A percentile compares a stretch with the other conserved stretches of the same genome.
These are phyloP conservation scores for Lineolata rhizophorae DNA, from an alignment of 495 filamentous ascomycete species.

Conservation along the genomic window DNA sequence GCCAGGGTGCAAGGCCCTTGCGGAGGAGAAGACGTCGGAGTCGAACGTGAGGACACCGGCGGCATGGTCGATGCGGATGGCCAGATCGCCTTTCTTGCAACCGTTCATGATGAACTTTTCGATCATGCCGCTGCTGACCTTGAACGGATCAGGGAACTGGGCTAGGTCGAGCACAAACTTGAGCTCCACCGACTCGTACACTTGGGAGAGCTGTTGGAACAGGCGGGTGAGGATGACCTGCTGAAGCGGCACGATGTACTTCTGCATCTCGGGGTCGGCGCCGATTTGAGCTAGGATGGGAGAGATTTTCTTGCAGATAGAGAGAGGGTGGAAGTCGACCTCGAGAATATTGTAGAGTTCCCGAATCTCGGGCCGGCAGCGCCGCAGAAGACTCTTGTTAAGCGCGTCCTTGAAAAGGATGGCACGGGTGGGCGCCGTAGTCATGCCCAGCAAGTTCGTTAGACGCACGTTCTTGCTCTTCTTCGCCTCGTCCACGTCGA, in stretches of 20 bases:
- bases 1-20: conserved; percentile 76
- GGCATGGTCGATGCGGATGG: conserved; percentile 89
- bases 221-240: conserved; percentile 95
- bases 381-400: conserved; percentile 80
- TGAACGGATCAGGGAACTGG: conserved; percentile 91
- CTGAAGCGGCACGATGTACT: conserved; percentile 83
- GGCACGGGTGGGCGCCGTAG: conserved; percentile 65
- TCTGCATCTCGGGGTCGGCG: conserved; percentile 85
- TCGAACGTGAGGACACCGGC: conserved; percentile 91
- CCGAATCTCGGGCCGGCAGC: conserved; percentile 78
- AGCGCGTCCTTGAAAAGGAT: conserved; percentile 87
- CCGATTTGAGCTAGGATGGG: conserved; percentile 90
- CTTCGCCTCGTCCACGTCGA: conserved; percentile 89
- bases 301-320: conserved; percentile 97
- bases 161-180: conserved; percentile 84
- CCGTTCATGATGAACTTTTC: conserved; percentile 99
- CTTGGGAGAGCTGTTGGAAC: conserved; percentile 97
- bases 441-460: conserved; percentile 88
- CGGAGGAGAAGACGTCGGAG: conserved; percentile 91
- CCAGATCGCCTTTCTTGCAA: conserved; percentile 96
- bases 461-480: conserved; percentile 98
- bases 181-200: conserved; percentile 94
- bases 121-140: conserved; percentile 74
- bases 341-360: conserved; percentile 96
- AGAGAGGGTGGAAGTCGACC: conserved; percentile 95